These are phyloP conservation scores for Candida tropicalis DNA, from an alignment of 1,139 yeast genomes.

Conservation along the genomic window DNA sequence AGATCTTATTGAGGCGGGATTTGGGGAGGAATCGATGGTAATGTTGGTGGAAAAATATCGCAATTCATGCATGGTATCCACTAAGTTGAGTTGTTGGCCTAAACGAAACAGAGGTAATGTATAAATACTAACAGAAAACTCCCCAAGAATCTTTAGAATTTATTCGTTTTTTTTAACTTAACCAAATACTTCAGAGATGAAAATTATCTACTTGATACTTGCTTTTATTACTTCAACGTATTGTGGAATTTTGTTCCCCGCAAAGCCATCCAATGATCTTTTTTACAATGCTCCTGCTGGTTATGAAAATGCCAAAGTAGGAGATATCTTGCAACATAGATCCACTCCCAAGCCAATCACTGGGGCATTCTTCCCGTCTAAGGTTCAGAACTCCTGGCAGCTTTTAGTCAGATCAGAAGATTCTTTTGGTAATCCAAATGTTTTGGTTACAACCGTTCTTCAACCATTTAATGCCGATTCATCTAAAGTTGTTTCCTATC, in stretches of 20 bases:
- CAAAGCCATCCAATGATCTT: conserved; percentile 19
- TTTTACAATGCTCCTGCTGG: conserved; percentile 27
- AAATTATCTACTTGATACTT: conserved; percentile 4
- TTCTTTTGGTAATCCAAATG: conserved; percentile 30
- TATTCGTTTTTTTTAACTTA: not conserved
- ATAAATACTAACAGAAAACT: not conserved
- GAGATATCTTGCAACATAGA: conserved; percentile 26
- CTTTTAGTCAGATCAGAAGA: conserved; percentile 35
- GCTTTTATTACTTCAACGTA: conserved; percentile 11
- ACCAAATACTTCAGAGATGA: not conserved
- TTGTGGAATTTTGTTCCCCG: not conserved
- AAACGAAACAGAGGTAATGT: no score
- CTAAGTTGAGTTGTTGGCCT: no score
- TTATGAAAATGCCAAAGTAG: conserved; percentile 21
- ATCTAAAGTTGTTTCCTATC: conserved; percentile 23
- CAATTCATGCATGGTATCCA: no score
- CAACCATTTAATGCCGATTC: conserved; percentile 32
- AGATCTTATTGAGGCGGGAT: no score
- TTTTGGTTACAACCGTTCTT: conserved; percentile 34
- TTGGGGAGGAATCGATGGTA: no score
- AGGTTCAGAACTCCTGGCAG: conserved; percentile 29
- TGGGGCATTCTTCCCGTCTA: conserved; percentile 18
- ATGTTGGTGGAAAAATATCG: no score
- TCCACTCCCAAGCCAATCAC: conserved; percentile 23
- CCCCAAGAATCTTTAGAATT: not conserved